A percentile compares a stretch with the other conserved stretches of the same genome.
phyloP scores from a whole-genome alignment of 2,329 filamentous ascomycete genomes.

The Arthroderma sp. region DNA sequence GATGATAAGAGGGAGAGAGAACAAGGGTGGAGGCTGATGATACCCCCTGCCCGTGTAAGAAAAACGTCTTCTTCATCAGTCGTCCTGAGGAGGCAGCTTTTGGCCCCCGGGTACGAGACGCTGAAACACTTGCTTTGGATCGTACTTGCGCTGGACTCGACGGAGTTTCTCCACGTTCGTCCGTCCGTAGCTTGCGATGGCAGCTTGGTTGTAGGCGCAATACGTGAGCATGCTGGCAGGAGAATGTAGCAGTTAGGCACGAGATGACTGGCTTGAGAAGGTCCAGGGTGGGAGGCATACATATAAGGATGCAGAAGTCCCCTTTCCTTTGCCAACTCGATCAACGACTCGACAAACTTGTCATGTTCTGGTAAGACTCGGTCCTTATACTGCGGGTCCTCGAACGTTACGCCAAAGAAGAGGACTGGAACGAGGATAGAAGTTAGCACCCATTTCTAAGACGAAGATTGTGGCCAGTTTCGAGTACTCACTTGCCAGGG shows the following conservation, averaged over 20 bases:
- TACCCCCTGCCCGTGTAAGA: neutral
- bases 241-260: neutral
- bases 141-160: slow-evolving; percentile 7
- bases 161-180: slow-evolving; percentile 8
- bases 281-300: neutral
- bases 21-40: neutral
- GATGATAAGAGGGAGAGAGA: neutral
- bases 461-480: neutral
- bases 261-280: neutral
- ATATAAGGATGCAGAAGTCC: slow-evolving; percentile 4
- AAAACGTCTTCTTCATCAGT: neutral
- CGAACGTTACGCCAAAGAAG: slow-evolving; percentile 7
- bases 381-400: neutral
- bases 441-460: neutral
- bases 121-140: slow-evolving; percentile 8
- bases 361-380: slow-evolving; percentile 4
- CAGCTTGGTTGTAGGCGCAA: slow-evolving; percentile 7
- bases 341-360: slow-evolving; percentile 8
- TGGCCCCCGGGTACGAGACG: slow-evolving; percentile 9
- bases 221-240: slow-evolving; percentile 7
- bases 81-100: slow-evolving; percentile 6
- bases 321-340: slow-evolving; percentile 1
- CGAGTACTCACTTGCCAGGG: slow-evolving; percentile 2
- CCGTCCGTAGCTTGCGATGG: slow-evolving; percentile 8
- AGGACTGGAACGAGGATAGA: neutral